These are phyloP conservation scores for Yamadazyma triangularis DNA, from an alignment of 1,139 yeast species.

Conservation along the genomic window DNA sequence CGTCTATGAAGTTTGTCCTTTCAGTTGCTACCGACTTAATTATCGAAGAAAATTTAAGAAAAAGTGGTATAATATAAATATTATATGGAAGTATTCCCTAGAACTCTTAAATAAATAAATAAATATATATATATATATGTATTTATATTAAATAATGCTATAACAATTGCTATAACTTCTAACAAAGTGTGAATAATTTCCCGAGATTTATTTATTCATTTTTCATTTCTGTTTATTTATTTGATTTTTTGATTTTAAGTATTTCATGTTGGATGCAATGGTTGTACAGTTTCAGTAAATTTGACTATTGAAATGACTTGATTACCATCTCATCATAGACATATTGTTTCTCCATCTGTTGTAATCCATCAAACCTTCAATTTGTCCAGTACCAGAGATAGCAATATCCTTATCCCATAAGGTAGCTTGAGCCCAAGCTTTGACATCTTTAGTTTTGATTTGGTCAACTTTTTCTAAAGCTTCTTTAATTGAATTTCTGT, in stretches of 20 bases:
- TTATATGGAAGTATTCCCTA: background rate
- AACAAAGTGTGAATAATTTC: background rate
- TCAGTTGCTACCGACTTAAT: slow-evolving; percentile 92
- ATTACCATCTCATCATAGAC: slow-evolving; percentile 76
- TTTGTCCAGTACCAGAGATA: slow-evolving; percentile 78
- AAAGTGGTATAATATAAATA: slow-evolving; percentile 68
- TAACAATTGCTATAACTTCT: background rate
- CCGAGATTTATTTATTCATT: background rate
- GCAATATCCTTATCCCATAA: slow-evolving; percentile 85
- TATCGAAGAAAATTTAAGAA: slow-evolving; percentile 74
- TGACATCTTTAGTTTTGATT: slow-evolving; percentile 55
- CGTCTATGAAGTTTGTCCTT: slow-evolving; percentile 81
- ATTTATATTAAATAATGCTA: slow-evolving; percentile 2
- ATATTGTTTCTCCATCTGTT: slow-evolving; percentile 81
- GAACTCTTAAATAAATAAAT: too few relatives aligned
- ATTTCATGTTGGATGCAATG: too few relatives aligned
- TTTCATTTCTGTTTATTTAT: too few relatives aligned
- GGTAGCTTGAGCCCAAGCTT: slow-evolving; percentile 68
- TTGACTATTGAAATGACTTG: slow-evolving; percentile 1
- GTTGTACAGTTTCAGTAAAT: background rate
- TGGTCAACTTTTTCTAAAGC: slow-evolving; percentile 60
- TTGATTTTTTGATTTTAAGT: too few relatives aligned
- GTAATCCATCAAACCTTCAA: slow-evolving; percentile 79
- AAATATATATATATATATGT: too few relatives aligned
- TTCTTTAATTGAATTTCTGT: slow-evolving; percentile 57